These are phyloP conservation scores for Yamadazyma buinensis DNA, from an alignment of 1,139 yeast species.

Conservation along the genomic window DNA sequence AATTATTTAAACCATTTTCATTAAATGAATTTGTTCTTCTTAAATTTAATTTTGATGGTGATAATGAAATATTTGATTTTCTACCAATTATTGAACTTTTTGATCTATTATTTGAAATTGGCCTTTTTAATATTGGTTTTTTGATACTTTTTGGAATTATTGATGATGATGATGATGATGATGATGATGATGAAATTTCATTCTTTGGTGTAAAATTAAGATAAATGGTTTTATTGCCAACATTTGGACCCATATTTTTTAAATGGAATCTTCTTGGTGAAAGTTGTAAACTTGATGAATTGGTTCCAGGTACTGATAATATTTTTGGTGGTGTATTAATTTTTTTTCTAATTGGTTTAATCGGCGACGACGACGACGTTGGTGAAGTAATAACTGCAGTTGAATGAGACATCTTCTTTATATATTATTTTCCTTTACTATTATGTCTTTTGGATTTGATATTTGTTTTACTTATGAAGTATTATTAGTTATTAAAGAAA, in stretches of 20 bases:
- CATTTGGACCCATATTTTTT: constrained; percentile 43
- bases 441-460: no score
- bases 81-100: constrained; percentile 10
- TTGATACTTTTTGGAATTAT: constrained; percentile 3
- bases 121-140: constrained; percentile 17
- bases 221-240: constrained; percentile 28
- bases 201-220: constrained; percentile 14
- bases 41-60: constrained; percentile 18
- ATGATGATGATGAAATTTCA: neutral
- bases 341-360: neutral
- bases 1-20: constrained; percentile 10
- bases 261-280: constrained; percentile 34
- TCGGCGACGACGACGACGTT: constrained; percentile 9
- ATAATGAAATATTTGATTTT: constrained; percentile 11
- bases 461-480: no score
- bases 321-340: neutral
- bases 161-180: neutral
- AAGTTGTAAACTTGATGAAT: neutral
- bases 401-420: neutral
- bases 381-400: constrained; percentile 10
- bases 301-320: constrained; percentile 1
- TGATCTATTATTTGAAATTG: constrained; percentile 15
- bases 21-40: constrained; percentile 36
- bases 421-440: no score
- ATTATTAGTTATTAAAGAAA: no score